phyloP scores from a whole-genome alignment of 1,284 basidiomycete genomes.

The Ustilago shanxiensis region DNA sequence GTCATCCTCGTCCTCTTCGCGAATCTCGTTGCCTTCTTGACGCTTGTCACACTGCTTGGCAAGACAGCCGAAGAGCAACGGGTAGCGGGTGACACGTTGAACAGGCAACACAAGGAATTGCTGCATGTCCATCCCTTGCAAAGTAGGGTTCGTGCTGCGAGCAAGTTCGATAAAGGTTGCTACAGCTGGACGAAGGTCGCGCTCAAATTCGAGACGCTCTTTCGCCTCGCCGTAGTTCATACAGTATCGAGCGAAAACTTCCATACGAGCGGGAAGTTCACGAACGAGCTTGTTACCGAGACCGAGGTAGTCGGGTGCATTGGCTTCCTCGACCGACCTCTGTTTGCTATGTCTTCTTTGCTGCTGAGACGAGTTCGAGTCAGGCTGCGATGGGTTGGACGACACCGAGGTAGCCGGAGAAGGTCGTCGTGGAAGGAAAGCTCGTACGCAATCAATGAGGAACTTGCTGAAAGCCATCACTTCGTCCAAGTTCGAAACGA shows the following conservation, averaged over 20 bases:
- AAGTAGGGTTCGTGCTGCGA: constrained; percentile 21
- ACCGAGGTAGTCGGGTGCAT: constrained; percentile 15
- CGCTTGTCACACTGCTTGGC: constrained; percentile 27
- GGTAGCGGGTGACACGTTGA: constrained; percentile 28
- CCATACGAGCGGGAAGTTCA: constrained; percentile 22
- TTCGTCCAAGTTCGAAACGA: constrained; percentile 27
- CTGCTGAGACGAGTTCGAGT: neutral
- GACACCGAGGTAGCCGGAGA: constrained; percentile 21
- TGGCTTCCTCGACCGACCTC: neutral
- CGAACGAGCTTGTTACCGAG: constrained; percentile 19
- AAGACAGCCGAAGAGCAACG: constrained; percentile 27
- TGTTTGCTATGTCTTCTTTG: neutral
- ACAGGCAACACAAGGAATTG: constrained; percentile 32
- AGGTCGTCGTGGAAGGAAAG: constrained; percentile 6
- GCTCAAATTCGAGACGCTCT: constrained; percentile 25
- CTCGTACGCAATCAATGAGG: constrained; percentile 17
- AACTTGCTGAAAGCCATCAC: constrained; percentile 27
- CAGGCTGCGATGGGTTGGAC: constrained; percentile 15
- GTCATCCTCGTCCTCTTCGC: constrained; percentile 18
- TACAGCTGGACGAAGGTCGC: constrained; percentile 15
- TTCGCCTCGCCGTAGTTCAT: constrained; percentile 14
- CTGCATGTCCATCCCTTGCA: constrained; percentile 31
- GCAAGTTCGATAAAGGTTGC: constrained; percentile 25
- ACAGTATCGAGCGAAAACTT: constrained; percentile 30
- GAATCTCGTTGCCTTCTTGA: constrained; percentile 13